Conservation (phyloP, 2,329 filamentous ascomycete species). For the Hirsutella rhossiliensis region DNA sequence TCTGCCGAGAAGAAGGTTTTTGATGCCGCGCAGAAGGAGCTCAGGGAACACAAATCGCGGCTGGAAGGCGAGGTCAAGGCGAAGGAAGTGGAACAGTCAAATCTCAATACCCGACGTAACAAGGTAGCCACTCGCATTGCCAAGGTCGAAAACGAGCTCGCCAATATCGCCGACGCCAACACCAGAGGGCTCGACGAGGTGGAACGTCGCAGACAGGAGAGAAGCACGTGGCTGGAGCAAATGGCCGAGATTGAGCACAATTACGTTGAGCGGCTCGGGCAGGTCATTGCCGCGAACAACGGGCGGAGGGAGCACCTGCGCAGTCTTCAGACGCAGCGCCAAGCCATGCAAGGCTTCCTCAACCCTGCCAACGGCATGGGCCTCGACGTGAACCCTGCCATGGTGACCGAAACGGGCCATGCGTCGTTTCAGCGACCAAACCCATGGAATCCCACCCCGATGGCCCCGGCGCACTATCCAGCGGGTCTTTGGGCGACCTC, state of each 20-base stretch:
- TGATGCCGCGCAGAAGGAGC: slow-evolving; percentile 41
- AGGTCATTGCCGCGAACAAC: slow-evolving; percentile 21
- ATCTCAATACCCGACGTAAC: slow-evolving; percentile 56
- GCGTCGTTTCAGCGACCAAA: slow-evolving; percentile 11
- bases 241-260: slow-evolving; percentile 32
- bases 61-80: slow-evolving; percentile 51
- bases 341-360: slow-evolving; percentile 19
- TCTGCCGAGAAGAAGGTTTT: slow-evolving; percentile 46
- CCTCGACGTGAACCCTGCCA: slow-evolving; percentile 14
- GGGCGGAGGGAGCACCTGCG: slow-evolving; percentile 17
- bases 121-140: slow-evolving; percentile 59
- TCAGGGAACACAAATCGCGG: slow-evolving; percentile 46
- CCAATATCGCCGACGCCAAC: slow-evolving; percentile 58
- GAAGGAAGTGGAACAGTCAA: slow-evolving; percentile 51
- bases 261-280: slow-evolving; percentile 29
- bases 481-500: slow-evolving; percentile 23
- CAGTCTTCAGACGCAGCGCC: slow-evolving; percentile 18
- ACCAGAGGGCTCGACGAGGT: slow-evolving; percentile 52
- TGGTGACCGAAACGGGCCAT: slow-evolving; percentile 9
- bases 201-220: slow-evolving; percentile 43
- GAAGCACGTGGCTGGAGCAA: slow-evolving; percentile 33
- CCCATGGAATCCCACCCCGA: slow-evolving; percentile 22
- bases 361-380: slow-evolving; percentile 19
- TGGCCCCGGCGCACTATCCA: slow-evolving; percentile 20
- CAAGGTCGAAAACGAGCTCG: slow-evolving; percentile 62